Evolutionary conservation across 192 early-diverging fungal genomes (phyloP).

Genomic region (Helicostylum pulchrum): DNA sequence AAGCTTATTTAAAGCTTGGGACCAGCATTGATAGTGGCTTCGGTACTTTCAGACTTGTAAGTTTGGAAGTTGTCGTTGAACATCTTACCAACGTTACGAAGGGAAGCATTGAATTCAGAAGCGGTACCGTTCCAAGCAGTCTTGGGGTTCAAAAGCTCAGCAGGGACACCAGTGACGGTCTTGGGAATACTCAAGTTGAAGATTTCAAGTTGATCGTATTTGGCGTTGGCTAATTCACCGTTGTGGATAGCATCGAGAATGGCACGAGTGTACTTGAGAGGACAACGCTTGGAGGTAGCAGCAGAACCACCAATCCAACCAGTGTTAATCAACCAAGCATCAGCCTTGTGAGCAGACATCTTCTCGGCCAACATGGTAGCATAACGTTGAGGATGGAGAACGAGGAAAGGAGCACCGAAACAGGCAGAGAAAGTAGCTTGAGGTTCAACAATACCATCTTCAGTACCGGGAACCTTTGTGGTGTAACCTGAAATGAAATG

Average conservation of each 20-base stretch:
- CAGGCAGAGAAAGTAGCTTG: slow-evolving; percentile 91
- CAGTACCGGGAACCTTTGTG: slow-evolving; percentile 96
- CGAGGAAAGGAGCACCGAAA: slow-evolving; percentile 96
- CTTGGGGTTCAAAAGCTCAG: slow-evolving; percentile 82
- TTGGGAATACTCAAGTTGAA: slow-evolving; percentile 91
- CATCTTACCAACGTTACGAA: slow-evolving; percentile 73
- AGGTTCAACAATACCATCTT: slow-evolving; percentile 91
- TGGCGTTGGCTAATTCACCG: slow-evolving; percentile 82
- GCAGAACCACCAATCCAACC: slow-evolving; percentile 95
- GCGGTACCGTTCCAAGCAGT: slow-evolving; percentile 81
- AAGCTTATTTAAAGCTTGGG: slow-evolving; percentile 42
- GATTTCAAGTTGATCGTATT: slow-evolving; percentile 82
- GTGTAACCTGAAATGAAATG: slow-evolving; percentile 98
- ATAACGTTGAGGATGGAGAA: slow-evolving; percentile 94
- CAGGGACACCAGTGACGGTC: slow-evolving; percentile 70
- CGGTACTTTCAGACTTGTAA: slow-evolving; percentile 74
- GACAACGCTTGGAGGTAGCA: slow-evolving; percentile 85
- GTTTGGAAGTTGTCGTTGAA: slow-evolving; percentile 90
- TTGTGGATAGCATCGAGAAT: slow-evolving; percentile 97
- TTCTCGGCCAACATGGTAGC: slow-evolving; percentile 95
- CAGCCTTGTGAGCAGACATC: slow-evolving; percentile 79
- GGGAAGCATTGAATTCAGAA: slow-evolving; percentile 61
- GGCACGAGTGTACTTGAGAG: slow-evolving; percentile 95
- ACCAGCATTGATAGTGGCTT: slow-evolving; percentile 70
- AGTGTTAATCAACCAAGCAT: slow-evolving; percentile 96